Conservation (phyloP, 2,329 filamentous ascomycete species). For the Xylaria sp. region DNA sequence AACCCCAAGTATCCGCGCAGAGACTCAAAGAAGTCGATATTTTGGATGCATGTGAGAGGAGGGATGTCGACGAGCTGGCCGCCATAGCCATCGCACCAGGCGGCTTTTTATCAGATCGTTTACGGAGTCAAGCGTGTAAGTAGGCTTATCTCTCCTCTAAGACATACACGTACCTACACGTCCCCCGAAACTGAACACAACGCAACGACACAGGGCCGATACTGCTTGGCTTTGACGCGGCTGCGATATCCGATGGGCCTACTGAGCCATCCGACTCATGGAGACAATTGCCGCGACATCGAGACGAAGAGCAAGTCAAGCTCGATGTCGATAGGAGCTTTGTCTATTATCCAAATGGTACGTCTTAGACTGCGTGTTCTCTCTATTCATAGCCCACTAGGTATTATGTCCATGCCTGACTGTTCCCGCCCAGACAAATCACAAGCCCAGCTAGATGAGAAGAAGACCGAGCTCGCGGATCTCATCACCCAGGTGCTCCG, state of each 20-base stretch:
- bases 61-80: slow-evolving; percentile 62
- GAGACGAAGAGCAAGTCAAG: slow-evolving; percentile 87
- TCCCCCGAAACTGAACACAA: background rate
- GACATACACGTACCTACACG: slow-evolving; percentile 4
- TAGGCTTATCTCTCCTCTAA: slow-evolving; percentile 34
- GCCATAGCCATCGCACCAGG: slow-evolving; percentile 65
- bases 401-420: background rate
- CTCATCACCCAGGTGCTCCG: slow-evolving; percentile 84
- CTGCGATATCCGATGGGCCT: slow-evolving; percentile 31
- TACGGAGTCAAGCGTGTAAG: slow-evolving; percentile 81
- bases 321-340: slow-evolving; percentile 97
- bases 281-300: slow-evolving; percentile 73
- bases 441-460: slow-evolving; percentile 68
- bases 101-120: slow-evolving; percentile 69
- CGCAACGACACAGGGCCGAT: slow-evolving; percentile 54
- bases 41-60: slow-evolving; percentile 63
- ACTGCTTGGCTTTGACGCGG: slow-evolving; percentile 46
- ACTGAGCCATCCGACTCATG: slow-evolving; percentile 49
- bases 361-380: slow-evolving; percentile 32
- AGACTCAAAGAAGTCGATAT: slow-evolving; percentile 53
- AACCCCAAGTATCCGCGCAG: slow-evolving; percentile 16
- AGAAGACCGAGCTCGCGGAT: slow-evolving; percentile 77
- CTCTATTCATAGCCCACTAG: too few relatives aligned
- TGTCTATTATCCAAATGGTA: slow-evolving; percentile 90
- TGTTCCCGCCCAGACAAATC: slow-evolving; percentile 61